Evolutionary conservation across 2,329 filamentous ascomycete genomes (phyloP), one percentile per base, ranked within the genome.

Genomic region (Penicillium sp.): DNA sequence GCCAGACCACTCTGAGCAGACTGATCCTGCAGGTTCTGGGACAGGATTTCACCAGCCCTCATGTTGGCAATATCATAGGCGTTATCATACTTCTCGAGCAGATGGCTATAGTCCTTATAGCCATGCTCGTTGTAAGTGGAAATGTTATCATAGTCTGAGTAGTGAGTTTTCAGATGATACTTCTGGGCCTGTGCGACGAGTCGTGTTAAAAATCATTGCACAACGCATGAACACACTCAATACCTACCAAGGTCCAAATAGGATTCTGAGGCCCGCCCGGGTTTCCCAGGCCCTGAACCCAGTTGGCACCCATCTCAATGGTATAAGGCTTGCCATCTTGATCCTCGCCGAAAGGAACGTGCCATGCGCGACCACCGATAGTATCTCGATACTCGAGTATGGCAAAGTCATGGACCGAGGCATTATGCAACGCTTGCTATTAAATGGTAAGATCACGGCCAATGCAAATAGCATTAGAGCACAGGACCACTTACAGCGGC

Each of bases 101-200:
- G 67, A 28, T 74, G 55, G 0, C 66, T 68, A 49, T 79, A 87
- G 56, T 87, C 74, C 0, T 69, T 70, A 13, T 70, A 62, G 0
- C 85, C 86, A 1, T 72, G 78, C 48, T 83, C 77, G 42, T 86
- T 81, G 62, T 83, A 88, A 0, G 83, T 81, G 0, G 77, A 80
- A 26, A 70, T 74, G 15, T 48, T 48, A 21, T 42, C 38, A 63
- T 83, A 84, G 61, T 88, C 76, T 0, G 84, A 86, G 52, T 77
- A 81, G 0, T 75, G 77, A 44, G 81, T 86, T 1, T 72, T 70
- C 7, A 88, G 58, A 33, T 52, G 39, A 51, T 51, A 58, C n/a
- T 58, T 58, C 43, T 56, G 50, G 24, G 49, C 44, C 46, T 48
- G 29, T 42, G n/a, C 8, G 4, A 26, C 28, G 12, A 21, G 18